Conservation (phyloP, 2,329 filamentous ascomycete genomes). For the Scopulariopsis brevicaulis region DNA sequence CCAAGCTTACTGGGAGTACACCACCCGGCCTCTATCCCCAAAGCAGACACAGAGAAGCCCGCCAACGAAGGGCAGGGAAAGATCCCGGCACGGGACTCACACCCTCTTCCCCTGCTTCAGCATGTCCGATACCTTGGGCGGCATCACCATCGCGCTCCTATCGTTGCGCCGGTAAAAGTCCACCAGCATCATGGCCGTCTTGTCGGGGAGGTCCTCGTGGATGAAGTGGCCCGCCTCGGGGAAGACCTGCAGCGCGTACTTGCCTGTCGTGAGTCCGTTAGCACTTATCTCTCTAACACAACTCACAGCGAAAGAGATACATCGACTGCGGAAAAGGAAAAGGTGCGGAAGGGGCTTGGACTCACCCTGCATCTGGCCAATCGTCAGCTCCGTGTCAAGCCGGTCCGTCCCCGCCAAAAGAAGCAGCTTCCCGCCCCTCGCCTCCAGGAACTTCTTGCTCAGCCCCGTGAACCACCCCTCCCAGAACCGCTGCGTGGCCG, state of each 20-base stretch:
- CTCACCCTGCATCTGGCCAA: constrained; percentile 91
- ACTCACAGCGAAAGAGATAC: neutral
- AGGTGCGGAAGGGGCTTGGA: constrained; percentile 2
- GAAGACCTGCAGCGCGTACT: constrained; percentile 91
- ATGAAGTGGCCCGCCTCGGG: constrained; percentile 94
- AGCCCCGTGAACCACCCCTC: constrained; percentile 85
- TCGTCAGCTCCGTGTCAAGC: constrained; percentile 82
- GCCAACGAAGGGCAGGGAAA: neutral
- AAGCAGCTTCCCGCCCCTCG: constrained; percentile 72
- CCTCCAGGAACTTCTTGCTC: constrained; percentile 76
- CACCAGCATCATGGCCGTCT: constrained; percentile 71
- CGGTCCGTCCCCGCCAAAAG: constrained; percentile 83
- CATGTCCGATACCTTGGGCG: constrained; percentile 80
- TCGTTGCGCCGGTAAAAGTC: constrained; percentile 94
- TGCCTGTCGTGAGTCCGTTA: constrained; percentile 36
- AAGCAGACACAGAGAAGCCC: neutral
- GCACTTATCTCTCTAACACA: neutral
- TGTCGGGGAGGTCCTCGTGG: constrained; percentile 87
- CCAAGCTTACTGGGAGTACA: neutral
- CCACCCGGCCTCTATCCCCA: neutral
- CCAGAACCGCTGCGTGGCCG: constrained; percentile 82
- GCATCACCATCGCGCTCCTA: constrained; percentile 70
- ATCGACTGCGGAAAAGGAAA: neutral
- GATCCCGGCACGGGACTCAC: constrained; percentile 12
- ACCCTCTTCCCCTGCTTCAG: constrained; percentile 51